phyloP scores from a whole-genome alignment of 768 basidiomycete genomes.

The Phanerochaete sordida region DNA sequence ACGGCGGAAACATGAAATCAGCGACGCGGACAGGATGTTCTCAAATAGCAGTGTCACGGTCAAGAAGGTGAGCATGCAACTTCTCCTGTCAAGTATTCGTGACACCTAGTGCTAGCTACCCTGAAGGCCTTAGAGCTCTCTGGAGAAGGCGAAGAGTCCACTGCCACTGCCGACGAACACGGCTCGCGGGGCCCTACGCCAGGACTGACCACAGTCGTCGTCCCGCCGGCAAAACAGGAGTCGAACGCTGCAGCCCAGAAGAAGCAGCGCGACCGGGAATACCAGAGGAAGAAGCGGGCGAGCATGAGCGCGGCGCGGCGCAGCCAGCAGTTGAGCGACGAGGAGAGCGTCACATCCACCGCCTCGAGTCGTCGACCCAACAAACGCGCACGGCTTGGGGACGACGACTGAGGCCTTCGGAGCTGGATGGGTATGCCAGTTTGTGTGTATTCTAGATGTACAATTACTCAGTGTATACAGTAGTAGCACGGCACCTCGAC shows the following conservation, averaged over 20 bases:
- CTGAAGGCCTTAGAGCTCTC: constrained; percentile 69
- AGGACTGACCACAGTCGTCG: constrained; percentile 72
- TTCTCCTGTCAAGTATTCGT: background rate
- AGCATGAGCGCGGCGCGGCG: constrained; percentile 48
- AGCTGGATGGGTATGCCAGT: background rate
- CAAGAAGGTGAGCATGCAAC: constrained; percentile 49
- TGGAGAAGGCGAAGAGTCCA: constrained; percentile 63
- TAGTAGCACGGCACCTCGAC: background rate
- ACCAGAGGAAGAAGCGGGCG: constrained; percentile 75
- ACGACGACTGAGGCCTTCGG: constrained; percentile 55
- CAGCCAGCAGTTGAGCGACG: constrained; percentile 48
- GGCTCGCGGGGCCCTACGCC: constrained; percentile 64
- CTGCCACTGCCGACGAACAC: constrained; percentile 58
- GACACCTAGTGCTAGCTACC: constrained; percentile 7
- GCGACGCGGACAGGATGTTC: constrained; percentile 76
- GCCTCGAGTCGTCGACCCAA: constrained; percentile 43
- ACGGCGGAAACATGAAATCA: constrained; percentile 70
- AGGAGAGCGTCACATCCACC: constrained; percentile 52
- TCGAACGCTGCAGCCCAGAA: constrained; percentile 71
- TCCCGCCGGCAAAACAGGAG: constrained; percentile 69
- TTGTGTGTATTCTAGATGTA: background rate
- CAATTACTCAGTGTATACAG: constrained; percentile 4
- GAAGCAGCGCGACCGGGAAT: constrained; percentile 75
- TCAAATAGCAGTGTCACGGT: constrained; percentile 77
- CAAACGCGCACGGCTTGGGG: constrained; percentile 64